Evolutionary conservation across 495 filamentous ascomycete species (phyloP).

Genomic region (Hypoxylon subgilvum): DNA sequence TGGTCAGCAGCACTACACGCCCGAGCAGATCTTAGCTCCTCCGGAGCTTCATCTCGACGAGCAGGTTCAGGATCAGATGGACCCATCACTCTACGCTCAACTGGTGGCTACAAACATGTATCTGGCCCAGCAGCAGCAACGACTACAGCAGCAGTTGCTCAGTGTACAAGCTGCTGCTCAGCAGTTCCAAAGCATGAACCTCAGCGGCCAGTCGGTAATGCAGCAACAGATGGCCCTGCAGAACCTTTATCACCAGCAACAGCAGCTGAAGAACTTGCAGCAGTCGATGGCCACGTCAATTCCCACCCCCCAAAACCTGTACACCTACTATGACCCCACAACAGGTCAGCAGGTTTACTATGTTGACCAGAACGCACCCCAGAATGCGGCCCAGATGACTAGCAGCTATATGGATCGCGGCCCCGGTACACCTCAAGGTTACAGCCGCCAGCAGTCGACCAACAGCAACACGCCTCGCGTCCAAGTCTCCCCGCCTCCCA

Average conservation of each 20-base stretch:
- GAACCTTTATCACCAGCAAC: conserved; percentile 62
- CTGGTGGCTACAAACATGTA: conserved; percentile 84
- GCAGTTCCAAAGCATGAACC: conserved; percentile 77
- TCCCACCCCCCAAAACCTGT: conserved; percentile 63
- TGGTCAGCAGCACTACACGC: conserved; percentile 54
- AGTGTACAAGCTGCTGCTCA: conserved; percentile 66
- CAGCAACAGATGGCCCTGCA: conserved; percentile 51
- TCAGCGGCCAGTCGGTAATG: conserved; percentile 56
- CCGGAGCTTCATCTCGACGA: conserved; percentile 75
- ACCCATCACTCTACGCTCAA: conserved; percentile 82
- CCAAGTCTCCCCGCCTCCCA: conserved; percentile 79
- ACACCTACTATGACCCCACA: conserved; percentile 79
- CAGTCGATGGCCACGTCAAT: conserved; percentile 61
- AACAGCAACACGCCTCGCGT: conserved; percentile 61
- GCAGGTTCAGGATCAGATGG: conserved; percentile 69
- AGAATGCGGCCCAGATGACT: conserved; percentile 46
- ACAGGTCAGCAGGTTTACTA: conserved; percentile 79
- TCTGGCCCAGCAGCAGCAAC: conserved; percentile 85
- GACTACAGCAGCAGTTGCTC: conserved; percentile 67
- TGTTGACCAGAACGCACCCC: conserved; percentile 55
- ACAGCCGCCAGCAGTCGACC: conserved; percentile 50
- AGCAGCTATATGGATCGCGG: conserved; percentile 33
- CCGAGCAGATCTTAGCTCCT: conserved; percentile 86
- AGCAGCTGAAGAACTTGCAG: conserved; percentile 76
- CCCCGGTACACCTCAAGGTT: conserved; percentile 40